Evolutionary conservation across 352 stramenopile species (phyloP).

Genomic region (Saprolegnia parasitica): DNA sequence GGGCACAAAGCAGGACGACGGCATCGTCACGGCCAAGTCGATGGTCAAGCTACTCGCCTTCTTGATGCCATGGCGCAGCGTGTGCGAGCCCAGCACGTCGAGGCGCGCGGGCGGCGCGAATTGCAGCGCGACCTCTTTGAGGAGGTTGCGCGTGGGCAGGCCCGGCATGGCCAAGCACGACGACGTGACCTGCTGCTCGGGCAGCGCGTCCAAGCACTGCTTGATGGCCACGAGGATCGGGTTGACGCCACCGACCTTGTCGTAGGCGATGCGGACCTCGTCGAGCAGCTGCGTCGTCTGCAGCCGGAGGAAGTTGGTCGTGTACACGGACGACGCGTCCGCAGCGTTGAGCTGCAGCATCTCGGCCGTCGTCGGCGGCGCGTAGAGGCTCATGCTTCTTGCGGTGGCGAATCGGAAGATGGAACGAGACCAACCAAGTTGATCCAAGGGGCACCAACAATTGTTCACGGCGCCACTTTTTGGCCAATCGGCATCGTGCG

Average conservation of each 20-base stretch:
- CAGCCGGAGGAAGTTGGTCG: slow-evolving; percentile 78
- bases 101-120: slow-evolving; percentile 71
- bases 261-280: slow-evolving; percentile 34
- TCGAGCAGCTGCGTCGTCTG: slow-evolving; percentile 83
- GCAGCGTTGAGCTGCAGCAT: slow-evolving; percentile 69
- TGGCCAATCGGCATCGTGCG: too few species aligned
- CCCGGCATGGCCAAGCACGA: slow-evolving; percentile 53
- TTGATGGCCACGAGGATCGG: slow-evolving; percentile 80
- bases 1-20: slow-evolving; percentile 66
- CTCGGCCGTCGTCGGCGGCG: slow-evolving; percentile 83
- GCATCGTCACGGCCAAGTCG: slow-evolving; percentile 83
- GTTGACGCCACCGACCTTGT: slow-evolving; percentile 44
- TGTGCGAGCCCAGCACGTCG: slow-evolving; percentile 84
- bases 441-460: too few species aligned
- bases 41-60: slow-evolving; percentile 60
- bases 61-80: slow-evolving; percentile 77
- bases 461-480: too few species aligned
- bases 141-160: slow-evolving; percentile 63
- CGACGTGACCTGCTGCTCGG: slow-evolving; percentile 69
- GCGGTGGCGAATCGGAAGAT: not conserved
- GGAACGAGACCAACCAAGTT: slow-evolving; percentile 1
- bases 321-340: slow-evolving; percentile 68
- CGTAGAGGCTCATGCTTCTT: slow-evolving; percentile 54
- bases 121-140: slow-evolving; percentile 81
- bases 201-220: slow-evolving; percentile 52